Conservation (phyloP, 1,284 basidiomycete genomes). For the Stygiomarasmius scandens region DNA sequence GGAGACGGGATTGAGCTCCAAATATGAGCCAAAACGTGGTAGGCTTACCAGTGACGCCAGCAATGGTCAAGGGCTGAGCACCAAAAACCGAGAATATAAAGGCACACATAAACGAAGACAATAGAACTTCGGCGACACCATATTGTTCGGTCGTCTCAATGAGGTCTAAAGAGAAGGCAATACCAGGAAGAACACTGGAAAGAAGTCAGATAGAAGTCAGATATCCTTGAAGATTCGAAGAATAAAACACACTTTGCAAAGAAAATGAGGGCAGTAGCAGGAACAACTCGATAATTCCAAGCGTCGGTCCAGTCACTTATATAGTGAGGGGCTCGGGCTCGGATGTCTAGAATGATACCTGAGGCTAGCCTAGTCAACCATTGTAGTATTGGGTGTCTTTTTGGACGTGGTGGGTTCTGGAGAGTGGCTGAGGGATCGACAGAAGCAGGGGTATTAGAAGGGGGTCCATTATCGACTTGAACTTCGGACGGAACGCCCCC, state of each 20-base stretch:
- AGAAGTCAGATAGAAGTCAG: conserved; percentile 5
- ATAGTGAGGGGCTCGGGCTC: conserved; percentile 80
- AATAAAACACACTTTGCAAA: conserved; percentile 68
- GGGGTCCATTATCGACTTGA: not conserved
- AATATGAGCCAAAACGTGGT: not conserved
- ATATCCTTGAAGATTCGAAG: not conserved
- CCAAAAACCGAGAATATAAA: conserved; percentile 91
- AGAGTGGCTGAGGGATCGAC: conserved; percentile 4
- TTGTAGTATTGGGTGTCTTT: conserved; percentile 1
- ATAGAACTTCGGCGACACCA: conserved; percentile 85
- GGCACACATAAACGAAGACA: conserved; percentile 86
- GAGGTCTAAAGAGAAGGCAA: conserved; percentile 92
- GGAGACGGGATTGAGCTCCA: conserved; percentile 6
- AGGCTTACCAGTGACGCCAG: conserved; percentile 83
- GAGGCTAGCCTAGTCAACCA: conserved; percentile 45
- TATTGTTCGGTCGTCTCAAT: conserved; percentile 92
- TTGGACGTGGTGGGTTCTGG: conserved; percentile 2
- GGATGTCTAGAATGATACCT: conserved; percentile 83
- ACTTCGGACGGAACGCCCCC: not conserved
- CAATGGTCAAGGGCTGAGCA: conserved; percentile 91
- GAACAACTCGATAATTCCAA: conserved; percentile 84
- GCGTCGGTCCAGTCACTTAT: conserved; percentile 85
- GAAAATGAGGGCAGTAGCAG: conserved; percentile 77
- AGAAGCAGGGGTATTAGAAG: not conserved
- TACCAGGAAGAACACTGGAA: conserved; percentile 79